These are phyloP conservation scores for Arctium minus DNA, from an alignment of 129 eudicot species.

Conservation along the genomic window DNA sequence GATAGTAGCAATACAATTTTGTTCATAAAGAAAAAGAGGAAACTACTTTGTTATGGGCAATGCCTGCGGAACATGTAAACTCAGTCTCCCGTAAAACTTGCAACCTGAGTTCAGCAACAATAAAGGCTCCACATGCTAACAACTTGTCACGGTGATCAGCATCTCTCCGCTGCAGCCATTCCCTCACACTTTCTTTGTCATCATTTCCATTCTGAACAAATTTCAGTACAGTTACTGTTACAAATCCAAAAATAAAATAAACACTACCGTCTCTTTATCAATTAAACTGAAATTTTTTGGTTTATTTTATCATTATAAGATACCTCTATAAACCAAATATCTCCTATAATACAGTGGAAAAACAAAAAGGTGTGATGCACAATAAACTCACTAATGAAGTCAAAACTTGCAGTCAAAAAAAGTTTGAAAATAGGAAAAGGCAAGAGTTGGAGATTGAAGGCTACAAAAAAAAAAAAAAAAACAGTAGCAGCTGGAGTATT, in stretches of 20 bases:
- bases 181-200: slow-evolving; percentile 52
- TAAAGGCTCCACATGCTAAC: slow-evolving; percentile 86
- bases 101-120: slow-evolving; percentile 84
- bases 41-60: slow-evolving; percentile 90
- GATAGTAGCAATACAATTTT: neutral
- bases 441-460: neutral
- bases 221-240: neutral
- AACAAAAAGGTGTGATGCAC: neutral
- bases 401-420: neutral
- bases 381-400: neutral
- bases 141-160: slow-evolving; percentile 86
- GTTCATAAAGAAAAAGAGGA: neutral
- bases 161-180: slow-evolving; percentile 57
- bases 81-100: slow-evolving; percentile 81
- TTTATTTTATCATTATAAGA: neutral
- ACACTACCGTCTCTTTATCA: neutral
- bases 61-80: slow-evolving; percentile 94
- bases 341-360: neutral
- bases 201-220: slow-evolving; percentile 42
- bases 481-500: neutral
- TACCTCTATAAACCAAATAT: slow-evolving; percentile 1
- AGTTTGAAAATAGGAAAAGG: neutral
- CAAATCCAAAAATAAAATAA: neutral
- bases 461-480: neutral
- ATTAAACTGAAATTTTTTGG: neutral